phyloP scores from a whole-genome alignment of 2,329 filamentous ascomycete genomes.

The Aspergillus quadrilineatus region DNA sequence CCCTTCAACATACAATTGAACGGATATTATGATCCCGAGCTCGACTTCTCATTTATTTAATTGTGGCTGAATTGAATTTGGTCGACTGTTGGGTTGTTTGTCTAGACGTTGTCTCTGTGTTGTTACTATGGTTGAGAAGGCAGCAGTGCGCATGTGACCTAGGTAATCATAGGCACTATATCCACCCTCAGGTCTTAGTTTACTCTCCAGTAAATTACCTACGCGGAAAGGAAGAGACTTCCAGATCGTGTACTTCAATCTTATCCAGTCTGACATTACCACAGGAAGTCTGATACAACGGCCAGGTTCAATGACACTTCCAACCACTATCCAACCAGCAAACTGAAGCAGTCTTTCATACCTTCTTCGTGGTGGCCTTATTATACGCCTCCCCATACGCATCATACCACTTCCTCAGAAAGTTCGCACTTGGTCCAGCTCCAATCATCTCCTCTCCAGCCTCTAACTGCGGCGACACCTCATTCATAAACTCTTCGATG shows the following conservation, averaged over 20 bases:
- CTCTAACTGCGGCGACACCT: constrained; percentile 48
- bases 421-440: constrained; percentile 44
- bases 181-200: too few species aligned
- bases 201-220: too few species aligned
- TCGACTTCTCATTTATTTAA: neutral
- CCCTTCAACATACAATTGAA: constrained; percentile 9
- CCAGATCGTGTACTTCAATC: too few species aligned
- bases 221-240: too few species aligned
- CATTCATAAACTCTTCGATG: constrained; percentile 56
- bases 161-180: too few species aligned
- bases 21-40: neutral
- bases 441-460: constrained; percentile 51
- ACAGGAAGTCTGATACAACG: too few species aligned
- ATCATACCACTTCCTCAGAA: constrained; percentile 49
- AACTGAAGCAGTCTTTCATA: neutral
- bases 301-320: neutral
- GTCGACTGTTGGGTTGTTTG: neutral
- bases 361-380: constrained; percentile 13
- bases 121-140: too few species aligned
- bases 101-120: too few species aligned
- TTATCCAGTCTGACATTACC: too few species aligned
- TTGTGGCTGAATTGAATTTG: neutral
- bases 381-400: constrained; percentile 39
- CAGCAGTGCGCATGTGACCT: too few species aligned
- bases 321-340: neutral